Base-by-base conservation (phyloP, 768 basidiomycete genomes). In the Clavulina sp. region DNA sequence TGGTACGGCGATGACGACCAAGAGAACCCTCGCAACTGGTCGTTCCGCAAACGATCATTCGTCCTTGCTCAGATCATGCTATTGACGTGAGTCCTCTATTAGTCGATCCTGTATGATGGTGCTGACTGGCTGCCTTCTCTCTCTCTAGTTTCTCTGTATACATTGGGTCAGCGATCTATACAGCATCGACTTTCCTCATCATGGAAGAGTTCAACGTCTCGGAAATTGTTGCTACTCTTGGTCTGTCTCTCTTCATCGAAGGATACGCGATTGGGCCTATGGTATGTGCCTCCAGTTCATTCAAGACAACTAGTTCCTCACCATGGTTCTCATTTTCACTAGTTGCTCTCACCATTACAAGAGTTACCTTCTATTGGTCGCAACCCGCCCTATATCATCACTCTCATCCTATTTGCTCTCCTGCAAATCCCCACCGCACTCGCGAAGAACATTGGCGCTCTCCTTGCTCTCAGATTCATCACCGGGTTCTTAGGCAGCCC, bases 401-500 rank as follows among this genome's bases (percentile, higher is more conserved):
- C 62, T 16, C 56, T 68, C 19, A 44, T 58, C 38, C 34, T 67
- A 9, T 46, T 16, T 24, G 26, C 24, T 9, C 24, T 13, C 43
- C 43, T 46, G 9, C 43, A 46, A 28, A 49, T 69, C 65, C 54
- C 65, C 2, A 61, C 63, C 1, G 59, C 58, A 0, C 52, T 63
- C 31, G 58, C 62, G 9, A 56, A 53, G 26, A 64, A 64, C 52
- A 58, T 63, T 52, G 58, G 59, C 5, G 60, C 62, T 4, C 55
- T 69, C 46, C 58, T 62, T 28, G 61, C 61, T 40, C 57, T 66
- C 40, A 58, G 61, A 24, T 65, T 65, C 56, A 48, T 65, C 18
- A 60, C 63, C 28, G 66, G 68, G n/a, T 65, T 66, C 57, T 57
- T 63, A 26, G 65, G 66, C 2, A 60, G 58, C 7, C 66, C 66